Evolutionary conservation across 805 yeast species (phyloP), one percentile per base, ranked within the genome.

Genomic region (Candida hispaniensis): DNA sequence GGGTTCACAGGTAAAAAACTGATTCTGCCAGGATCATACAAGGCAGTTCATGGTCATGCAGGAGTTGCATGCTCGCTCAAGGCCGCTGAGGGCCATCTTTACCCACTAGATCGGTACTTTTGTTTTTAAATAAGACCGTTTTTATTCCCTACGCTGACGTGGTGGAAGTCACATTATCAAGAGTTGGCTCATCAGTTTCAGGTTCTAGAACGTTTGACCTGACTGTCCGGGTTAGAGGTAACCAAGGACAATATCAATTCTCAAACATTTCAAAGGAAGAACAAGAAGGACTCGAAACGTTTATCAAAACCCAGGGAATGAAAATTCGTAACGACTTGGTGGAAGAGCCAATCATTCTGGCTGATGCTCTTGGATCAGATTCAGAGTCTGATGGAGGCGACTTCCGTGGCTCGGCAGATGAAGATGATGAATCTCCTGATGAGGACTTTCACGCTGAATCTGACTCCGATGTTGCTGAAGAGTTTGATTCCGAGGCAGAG

Each of bases 71-170:
- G 97, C 60, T 82, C 96, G 5, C 70, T 82, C 47, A 91, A 88
- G 58, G 97, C 97, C 0, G 79, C 81, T 33, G 97, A 91, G 62
- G 97, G 98, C 17, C 79, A 85, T 48, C 60, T 91, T 41, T 91
- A 81, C 56, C 83, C 93, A n/a, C 67, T 91, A 41, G 98, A 91
- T 45, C 80, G 82, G 58, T 80, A 94, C 39, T 72, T 91, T 60
- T 91, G 43, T 88, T 91, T 54, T 77, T 88, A 30, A 85, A 95
- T 14, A 91, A 91, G 55, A 95, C 98, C 27, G 73, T 91, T 24
- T 80, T 80, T 55, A 80, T 91, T 44, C 94, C 96, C 39, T 79
- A 73, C 55, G 63, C 79, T 1, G 97, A 91, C 48, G 71, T 91
- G 23, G 64, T 75, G 34, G 69, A 66, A 24, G 74, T 91, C 18